These are phyloP conservation scores for Debaryomyces fabryi DNA, from an alignment of 1,139 yeast genomes.

Conservation along the genomic window DNA sequence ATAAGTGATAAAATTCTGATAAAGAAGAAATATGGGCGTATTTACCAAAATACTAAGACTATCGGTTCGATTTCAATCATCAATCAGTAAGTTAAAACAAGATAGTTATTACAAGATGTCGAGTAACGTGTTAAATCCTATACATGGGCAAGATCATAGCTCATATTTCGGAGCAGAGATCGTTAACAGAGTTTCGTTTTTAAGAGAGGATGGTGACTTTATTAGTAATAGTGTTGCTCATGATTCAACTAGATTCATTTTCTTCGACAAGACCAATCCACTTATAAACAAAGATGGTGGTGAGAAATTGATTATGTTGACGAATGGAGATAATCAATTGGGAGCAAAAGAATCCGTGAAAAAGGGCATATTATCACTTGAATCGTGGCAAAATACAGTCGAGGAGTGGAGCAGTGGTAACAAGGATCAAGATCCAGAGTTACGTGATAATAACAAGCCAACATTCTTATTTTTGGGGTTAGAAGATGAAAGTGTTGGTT, in stretches of 20 bases:
- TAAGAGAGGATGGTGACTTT: conserved; percentile 68
- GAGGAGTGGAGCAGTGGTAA: conserved; percentile 34
- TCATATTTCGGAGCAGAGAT: conserved; percentile 57
- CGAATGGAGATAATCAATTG: conserved; percentile 37
- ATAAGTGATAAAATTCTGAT: background rate
- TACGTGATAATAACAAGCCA: conserved; percentile 40
- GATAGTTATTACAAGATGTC: conserved; percentile 22
- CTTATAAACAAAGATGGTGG: conserved; percentile 34
- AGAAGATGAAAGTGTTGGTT: conserved; percentile 55
- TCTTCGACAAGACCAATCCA: conserved; percentile 44
- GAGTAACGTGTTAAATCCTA: conserved; percentile 14
- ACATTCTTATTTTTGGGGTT: conserved; percentile 68
- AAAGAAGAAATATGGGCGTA: background rate
- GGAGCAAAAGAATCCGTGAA: conserved; percentile 16
- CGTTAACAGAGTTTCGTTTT: conserved; percentile 77
- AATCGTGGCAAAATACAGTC: conserved; percentile 28
- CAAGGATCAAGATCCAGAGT: conserved; percentile 34
- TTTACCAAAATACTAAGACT: background rate
- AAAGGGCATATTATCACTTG: conserved; percentile 17
- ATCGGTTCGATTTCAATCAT: conserved; percentile 3
- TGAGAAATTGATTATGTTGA: conserved; percentile 35
- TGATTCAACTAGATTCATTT: conserved; percentile 58
- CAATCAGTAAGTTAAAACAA: conserved; percentile 14
- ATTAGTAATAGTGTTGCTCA: conserved; percentile 55
- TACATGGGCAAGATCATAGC: conserved; percentile 31